Percentiles rank a stretch among this genome's conserved stretches.
phyloP scores from a whole-genome alignment of 2,329 filamentous ascomycete genomes.

The Bisporella sp. region DNA sequence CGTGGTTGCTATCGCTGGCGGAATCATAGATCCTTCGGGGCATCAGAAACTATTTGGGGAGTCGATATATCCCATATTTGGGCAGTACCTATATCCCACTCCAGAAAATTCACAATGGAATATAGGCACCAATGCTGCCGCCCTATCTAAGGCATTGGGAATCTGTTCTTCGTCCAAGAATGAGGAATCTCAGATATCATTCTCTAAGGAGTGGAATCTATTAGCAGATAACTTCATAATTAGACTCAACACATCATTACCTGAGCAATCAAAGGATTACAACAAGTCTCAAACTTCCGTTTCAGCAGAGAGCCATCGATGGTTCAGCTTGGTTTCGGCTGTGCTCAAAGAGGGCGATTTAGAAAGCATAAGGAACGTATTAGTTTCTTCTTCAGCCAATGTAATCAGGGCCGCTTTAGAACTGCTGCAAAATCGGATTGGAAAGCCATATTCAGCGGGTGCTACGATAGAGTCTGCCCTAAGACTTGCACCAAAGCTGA shows the following conservation, averaged over 20 bases:
- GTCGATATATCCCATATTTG: slow-evolving; percentile 46
- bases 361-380: slow-evolving; percentile 3
- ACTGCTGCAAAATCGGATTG: slow-evolving; percentile 45
- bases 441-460: slow-evolving; percentile 61
- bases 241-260: slow-evolving; percentile 66
- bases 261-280: slow-evolving; percentile 75
- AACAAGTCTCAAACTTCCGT: slow-evolving; percentile 63
- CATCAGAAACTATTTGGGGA: slow-evolving; percentile 38
- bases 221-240: slow-evolving; percentile 56
- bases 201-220: slow-evolving; percentile 53
- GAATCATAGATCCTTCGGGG: slow-evolving; percentile 39
- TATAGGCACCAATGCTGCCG: slow-evolving; percentile 9
- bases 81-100: slow-evolving; percentile 40
- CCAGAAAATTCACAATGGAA: slow-evolving; percentile 15
- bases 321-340: slow-evolving; percentile 43
- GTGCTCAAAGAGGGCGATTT: slow-evolving; percentile 28
- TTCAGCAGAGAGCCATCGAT: slow-evolving; percentile 58
- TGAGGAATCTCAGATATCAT: slow-evolving; percentile 37
- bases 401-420: slow-evolving; percentile 34
- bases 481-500: slow-evolving; percentile 32
- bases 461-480: slow-evolving; percentile 48
- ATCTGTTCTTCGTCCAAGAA: slow-evolving; percentile 36
- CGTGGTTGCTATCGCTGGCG: slow-evolving; percentile 44
- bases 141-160: slow-evolving; percentile 37
- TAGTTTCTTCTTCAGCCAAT: slow-evolving; percentile 11